Percentiles rank a stretch among this genome's conserved stretches.
phyloP scores from a whole-genome alignment of 495 filamentous ascomycete genomes.

The Evansstolkia leycettana region DNA sequence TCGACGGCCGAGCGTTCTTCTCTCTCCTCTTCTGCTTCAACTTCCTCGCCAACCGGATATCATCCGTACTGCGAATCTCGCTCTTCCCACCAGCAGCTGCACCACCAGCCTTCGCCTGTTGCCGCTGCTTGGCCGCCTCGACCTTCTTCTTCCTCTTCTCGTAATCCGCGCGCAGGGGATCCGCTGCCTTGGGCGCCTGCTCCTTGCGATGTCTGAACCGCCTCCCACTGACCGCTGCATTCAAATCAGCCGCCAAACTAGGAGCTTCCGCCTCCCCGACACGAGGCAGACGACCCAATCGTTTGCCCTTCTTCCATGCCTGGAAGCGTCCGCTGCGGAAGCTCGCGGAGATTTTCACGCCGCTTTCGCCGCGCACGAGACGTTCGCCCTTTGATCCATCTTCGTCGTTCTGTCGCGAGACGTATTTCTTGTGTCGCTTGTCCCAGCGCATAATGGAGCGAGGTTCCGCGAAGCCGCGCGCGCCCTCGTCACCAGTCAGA shows the following conservation, averaged over 20 bases:
- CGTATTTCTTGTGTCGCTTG: constrained; percentile 93
- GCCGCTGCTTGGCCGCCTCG: constrained; percentile 68
- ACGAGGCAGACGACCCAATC: constrained; percentile 61
- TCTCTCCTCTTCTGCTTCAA: constrained; percentile 61
- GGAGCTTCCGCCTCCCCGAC: constrained; percentile 67
- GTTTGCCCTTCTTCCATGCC: constrained; percentile 75
- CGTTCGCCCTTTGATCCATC: constrained; percentile 80
- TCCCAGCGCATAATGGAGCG: constrained; percentile 81
- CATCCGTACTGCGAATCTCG: constrained; percentile 70
- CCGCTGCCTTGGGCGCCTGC: constrained; percentile 81
- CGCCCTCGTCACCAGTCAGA: constrained; percentile 72
- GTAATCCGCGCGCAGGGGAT: constrained; percentile 82
- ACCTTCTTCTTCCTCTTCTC: constrained; percentile 83
- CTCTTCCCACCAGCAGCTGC: constrained; percentile 57
- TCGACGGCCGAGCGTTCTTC: constrained; percentile 83
- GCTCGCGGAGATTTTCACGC: constrained; percentile 86
- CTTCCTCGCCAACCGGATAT: constrained; percentile 72
- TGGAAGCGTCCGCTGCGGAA: constrained; percentile 94
- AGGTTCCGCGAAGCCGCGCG: constrained; percentile 60
- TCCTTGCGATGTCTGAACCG: constrained; percentile 71
- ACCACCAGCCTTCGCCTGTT: constrained; percentile 15
- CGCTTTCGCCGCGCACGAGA: constrained; percentile 80
- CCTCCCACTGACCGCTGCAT: constrained; percentile 22
- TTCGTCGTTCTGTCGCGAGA: constrained; percentile 78
- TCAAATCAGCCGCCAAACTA: constrained; percentile 18